A percentile compares a stretch with the other conserved stretches of the same genome.
Evolutionary conservation across 2,329 filamentous ascomycete species (phyloP).

Genomic region (Colletotrichum shisoi): DNA sequence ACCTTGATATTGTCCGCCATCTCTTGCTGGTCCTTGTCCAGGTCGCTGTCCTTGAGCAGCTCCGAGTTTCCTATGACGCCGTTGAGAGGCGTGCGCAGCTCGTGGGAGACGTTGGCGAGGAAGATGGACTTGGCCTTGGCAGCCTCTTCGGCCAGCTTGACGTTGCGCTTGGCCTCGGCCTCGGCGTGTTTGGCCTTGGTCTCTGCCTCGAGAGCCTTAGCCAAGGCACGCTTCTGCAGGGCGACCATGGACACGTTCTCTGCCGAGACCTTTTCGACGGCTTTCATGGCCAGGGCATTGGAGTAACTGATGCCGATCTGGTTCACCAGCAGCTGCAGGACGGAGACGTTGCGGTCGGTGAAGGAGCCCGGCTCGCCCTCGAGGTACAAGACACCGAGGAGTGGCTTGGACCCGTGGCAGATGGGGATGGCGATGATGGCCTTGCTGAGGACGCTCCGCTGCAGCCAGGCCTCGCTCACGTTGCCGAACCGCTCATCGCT

Average conservation of each 20-base stretch:
- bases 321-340: constrained; percentile 75
- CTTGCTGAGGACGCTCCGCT: constrained; percentile 72
- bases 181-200: constrained; percentile 79
- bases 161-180: constrained; percentile 77
- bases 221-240: constrained; percentile 76
- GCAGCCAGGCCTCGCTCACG: constrained; percentile 73
- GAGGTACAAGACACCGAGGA: constrained; percentile 78
- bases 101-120: constrained; percentile 80
- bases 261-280: constrained; percentile 78
- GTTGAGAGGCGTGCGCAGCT: constrained; percentile 82
- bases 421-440: constrained; percentile 84
- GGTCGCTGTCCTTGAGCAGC: constrained; percentile 76
- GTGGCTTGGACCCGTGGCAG: constrained; percentile 72
- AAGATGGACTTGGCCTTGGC: constrained; percentile 86
- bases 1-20: constrained; percentile 88
- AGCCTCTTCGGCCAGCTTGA: constrained; percentile 82
- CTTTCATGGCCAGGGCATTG: constrained; percentile 72
- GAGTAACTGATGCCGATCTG: constrained; percentile 79
- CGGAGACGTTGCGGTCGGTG: constrained; percentile 74
- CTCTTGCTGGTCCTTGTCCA: constrained; percentile 80
- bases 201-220: constrained; percentile 75
- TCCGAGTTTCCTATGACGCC: constrained; percentile 91
- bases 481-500: constrained; percentile 81
- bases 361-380: constrained; percentile 79
- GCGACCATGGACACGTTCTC: constrained; percentile 81